These are phyloP conservation scores for Phytophthora fragariaefolia DNA, from an alignment of 352 stramenopile genomes.

Conservation along the genomic window DNA sequence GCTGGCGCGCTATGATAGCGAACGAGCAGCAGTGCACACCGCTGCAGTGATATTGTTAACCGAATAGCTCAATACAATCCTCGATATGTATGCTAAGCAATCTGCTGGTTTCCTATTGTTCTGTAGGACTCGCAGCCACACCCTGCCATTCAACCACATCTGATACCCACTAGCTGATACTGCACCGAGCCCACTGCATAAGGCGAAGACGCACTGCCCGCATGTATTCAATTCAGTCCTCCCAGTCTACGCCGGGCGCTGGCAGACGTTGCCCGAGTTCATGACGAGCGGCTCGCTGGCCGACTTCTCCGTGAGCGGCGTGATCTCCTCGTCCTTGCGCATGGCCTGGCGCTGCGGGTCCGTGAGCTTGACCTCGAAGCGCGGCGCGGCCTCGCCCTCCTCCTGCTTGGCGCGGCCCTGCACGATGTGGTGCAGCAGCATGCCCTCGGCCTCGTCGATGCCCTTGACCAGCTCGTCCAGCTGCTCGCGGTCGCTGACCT, in stretches of 20 bases:
- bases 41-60: background rate
- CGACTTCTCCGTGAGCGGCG: slow-evolving; percentile 78
- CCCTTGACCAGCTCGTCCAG: slow-evolving; percentile 69
- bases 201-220: too few relatives aligned
- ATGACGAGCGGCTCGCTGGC: slow-evolving; percentile 75
- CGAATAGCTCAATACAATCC: background rate
- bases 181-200: too few relatives aligned
- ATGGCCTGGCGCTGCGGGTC: slow-evolving; percentile 79
- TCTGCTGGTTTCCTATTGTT: too few relatives aligned
- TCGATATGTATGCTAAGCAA: background rate
- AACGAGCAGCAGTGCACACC: background rate
- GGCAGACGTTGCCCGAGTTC: slow-evolving; percentile 82
- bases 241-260: slow-evolving; percentile 49
- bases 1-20: slow-evolving; percentile 2
- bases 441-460: slow-evolving; percentile 82
- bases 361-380: slow-evolving; percentile 81
- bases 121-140: too few relatives aligned
- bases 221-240: too few relatives aligned
- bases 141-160: background rate
- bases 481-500: slow-evolving; percentile 59
- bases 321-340: slow-evolving; percentile 88
- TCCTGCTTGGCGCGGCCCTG: slow-evolving; percentile 67
- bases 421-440: slow-evolving; percentile 90
- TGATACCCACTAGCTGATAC: too few relatives aligned
- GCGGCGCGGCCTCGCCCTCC: slow-evolving; percentile 37